Conservation (phyloP, 2,329 filamentous ascomycete species). For the Aspergillus aculeatinus region DNA sequence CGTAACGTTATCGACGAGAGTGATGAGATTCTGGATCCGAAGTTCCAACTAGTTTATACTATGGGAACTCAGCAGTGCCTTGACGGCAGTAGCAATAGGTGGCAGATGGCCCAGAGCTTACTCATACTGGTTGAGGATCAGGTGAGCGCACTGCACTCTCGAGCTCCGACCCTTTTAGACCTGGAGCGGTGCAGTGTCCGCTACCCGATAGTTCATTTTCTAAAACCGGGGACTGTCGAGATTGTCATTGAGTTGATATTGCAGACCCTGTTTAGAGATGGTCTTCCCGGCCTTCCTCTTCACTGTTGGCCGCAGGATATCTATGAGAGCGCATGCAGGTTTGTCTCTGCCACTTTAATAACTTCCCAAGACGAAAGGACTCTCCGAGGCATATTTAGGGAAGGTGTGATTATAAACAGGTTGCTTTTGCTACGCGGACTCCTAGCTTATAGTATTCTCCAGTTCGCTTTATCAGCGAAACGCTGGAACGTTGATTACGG, state of each 20-base stretch:
- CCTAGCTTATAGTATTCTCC: conserved; percentile 55
- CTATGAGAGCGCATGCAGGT: conserved; percentile 14
- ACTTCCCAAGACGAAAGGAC: background rate
- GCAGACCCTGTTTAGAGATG: too few relatives aligned
- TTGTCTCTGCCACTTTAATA: conserved; percentile 7
- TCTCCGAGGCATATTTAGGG: background rate
- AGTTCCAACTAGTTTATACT: conserved; percentile 63
- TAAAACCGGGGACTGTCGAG: conserved; percentile 12
- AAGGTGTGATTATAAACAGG: conserved; percentile 4
- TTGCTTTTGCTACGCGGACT: conserved; percentile 46
- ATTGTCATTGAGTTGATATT: too few relatives aligned
- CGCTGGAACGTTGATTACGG: conserved; percentile 67
- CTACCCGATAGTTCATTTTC: conserved; percentile 25
- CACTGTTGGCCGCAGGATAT: background rate
- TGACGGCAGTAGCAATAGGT: conserved; percentile 37
- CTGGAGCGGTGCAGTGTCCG: conserved; percentile 11
- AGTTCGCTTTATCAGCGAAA: conserved; percentile 56
- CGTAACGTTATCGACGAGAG: conserved; percentile 64
- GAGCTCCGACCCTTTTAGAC: conserved; percentile 12
- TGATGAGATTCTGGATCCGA: conserved; percentile 60
- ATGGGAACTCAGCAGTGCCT: conserved; percentile 53
- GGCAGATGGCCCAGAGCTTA: conserved; percentile 2
- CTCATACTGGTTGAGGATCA: conserved; percentile 4
- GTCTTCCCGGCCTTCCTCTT: too few relatives aligned
- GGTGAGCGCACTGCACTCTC: conserved; percentile 4